Base-by-base conservation (phyloP, 768 basidiomycete genomes). In the Boletellus emodensis region DNA sequence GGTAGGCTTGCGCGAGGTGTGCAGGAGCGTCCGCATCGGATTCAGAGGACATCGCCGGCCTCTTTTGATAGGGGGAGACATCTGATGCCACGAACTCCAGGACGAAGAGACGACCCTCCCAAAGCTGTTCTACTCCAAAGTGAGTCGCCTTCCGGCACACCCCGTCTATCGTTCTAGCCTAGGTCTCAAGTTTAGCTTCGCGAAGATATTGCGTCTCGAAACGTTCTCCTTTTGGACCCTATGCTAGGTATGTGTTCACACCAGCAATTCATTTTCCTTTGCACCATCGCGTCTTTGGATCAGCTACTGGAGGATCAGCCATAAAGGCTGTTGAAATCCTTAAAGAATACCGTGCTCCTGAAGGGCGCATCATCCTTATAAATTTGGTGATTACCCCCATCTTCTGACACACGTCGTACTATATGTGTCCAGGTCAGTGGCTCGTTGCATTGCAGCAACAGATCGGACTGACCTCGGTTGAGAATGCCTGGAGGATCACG, bases 271-370 rank as follows among this genome's bases (percentile, higher is more conserved):
- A 11, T 35, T 3, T 9, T 2, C n/a, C 40, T n/a, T 30, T 4
- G 26, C 12, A 8, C 42, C 26, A 47, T 47, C 28, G 18, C 6
- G 24, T 6, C 30, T 24, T 12, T 38, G 18, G 20, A 35, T 24
- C 56, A 80, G 95, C 95, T 0, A 98, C 95, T 1, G 96, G 96
- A 22, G 96, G 96, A 40, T 97, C 94, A 5, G 95, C 94, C 9
- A 94, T 94, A 70, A 97, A 98, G 66, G 96, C 96, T 0, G 88
- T 97, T 45, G 95, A 98, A 66, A 88, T 98, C 4, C 75, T 98
- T 12, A 83, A 87, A 69, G 88, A 92, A 40, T 85, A 92, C 61
- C 90, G 90, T 17, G 96, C 98, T 28, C 86, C 90, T 13, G 92
- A 96, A 69, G 93, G 96, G 51, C 82, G 92, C 49, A 95, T 97